Conservation (phyloP, 139 green algal genomes). For the Tetraselmis chui region DNA sequence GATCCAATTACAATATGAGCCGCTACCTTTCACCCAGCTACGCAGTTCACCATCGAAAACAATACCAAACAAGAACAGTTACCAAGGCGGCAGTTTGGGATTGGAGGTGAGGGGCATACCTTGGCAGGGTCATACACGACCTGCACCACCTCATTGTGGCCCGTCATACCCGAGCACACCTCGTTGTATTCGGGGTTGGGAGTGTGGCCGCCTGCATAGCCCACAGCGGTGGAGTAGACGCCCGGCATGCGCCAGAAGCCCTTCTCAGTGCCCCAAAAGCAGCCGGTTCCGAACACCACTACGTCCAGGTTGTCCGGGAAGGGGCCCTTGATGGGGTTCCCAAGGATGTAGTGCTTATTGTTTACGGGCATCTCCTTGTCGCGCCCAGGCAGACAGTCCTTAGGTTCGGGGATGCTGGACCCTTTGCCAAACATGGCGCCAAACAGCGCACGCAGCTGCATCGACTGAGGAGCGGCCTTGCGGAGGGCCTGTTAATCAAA, state of each 20-base stretch:
- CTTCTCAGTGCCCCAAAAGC: constrained; percentile 37
- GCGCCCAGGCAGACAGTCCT: not conserved
- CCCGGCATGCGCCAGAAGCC: constrained; percentile 26
- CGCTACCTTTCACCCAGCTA: too few species aligned
- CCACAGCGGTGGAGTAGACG: constrained; percentile 21
- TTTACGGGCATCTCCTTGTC: not conserved
- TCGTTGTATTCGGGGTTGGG: constrained; percentile 32
- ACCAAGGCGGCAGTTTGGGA: too few species aligned
- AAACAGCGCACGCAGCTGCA: not conserved
- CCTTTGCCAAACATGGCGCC: not conserved
- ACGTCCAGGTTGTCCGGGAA: constrained; percentile 8
- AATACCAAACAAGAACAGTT: too few species aligned
- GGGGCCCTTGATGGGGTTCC: not conserved
- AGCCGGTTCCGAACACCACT: constrained; percentile 20
- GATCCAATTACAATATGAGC: too few species aligned
- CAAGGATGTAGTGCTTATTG: not conserved
- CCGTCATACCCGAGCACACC: constrained; percentile 26
- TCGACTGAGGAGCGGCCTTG: not conserved
- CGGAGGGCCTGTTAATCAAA: not conserved
- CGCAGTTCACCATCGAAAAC: too few species aligned
- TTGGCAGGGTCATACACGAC: constrained; percentile 27
- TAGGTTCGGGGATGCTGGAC: not conserved
- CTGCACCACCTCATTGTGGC: constrained; percentile 22
- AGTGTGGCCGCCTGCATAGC: constrained; percentile 21
- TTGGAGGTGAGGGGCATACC: not conserved